phyloP scores from a whole-genome alignment of 257 asterid genomes.

The Fraxinus cuspidata region DNA sequence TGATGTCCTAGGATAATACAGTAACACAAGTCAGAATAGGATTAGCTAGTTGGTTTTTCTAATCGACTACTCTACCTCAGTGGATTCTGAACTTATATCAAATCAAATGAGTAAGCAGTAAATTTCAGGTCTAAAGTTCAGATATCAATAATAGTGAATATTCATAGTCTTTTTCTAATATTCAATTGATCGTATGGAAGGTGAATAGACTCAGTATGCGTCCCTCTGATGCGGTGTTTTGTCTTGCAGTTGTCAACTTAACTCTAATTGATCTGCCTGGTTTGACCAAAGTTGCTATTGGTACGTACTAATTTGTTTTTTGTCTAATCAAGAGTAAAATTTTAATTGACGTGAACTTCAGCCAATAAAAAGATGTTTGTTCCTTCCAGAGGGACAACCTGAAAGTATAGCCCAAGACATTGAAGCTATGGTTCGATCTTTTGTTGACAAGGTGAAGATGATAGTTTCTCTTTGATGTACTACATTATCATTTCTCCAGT shows the following conservation, averaged over 20 bases:
- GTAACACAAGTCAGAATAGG: neutral
- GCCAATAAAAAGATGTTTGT: conserved; percentile 22
- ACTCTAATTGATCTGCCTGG: conserved; percentile 95
- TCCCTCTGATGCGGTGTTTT: conserved; percentile 20
- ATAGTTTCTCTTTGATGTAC: neutral
- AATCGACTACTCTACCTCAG: neutral
- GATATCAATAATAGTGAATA: too few species aligned
- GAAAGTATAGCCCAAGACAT: conserved; percentile 87
- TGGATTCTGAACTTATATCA: too few species aligned
- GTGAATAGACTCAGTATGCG: neutral
- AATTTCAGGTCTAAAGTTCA: too few species aligned
- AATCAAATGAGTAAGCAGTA: too few species aligned
- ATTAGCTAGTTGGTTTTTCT: neutral
- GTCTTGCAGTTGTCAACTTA: conserved; percentile 79
- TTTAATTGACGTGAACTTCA: conserved; percentile 12
- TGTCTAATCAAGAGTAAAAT: neutral
- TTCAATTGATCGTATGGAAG: too few species aligned
- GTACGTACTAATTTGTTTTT: conserved; percentile 45
- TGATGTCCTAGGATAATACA: neutral
- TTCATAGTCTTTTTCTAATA: too few species aligned
- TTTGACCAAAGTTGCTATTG: conserved; percentile 90
- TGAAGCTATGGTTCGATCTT: conserved; percentile 86
- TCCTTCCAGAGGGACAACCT: conserved; percentile 83
- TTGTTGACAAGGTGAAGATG: conserved; percentile 77
- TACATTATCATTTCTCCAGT: neutral